Conservation (phyloP, 2,329 filamentous ascomycete genomes). For the Colletotrichum magnum region DNA sequence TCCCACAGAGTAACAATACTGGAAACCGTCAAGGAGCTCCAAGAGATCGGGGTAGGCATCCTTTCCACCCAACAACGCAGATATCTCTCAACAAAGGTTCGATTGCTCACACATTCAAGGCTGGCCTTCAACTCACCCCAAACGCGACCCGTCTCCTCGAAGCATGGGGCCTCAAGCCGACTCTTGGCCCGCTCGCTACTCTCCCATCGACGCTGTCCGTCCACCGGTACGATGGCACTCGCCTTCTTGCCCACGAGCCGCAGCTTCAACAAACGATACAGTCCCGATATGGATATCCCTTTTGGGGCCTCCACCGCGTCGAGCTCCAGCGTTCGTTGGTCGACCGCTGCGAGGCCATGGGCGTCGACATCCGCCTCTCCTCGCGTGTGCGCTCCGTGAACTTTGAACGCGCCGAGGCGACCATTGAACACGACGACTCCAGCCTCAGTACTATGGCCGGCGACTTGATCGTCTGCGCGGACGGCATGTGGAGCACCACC, state of each 20-base stretch:
- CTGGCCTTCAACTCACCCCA: slow-evolving; percentile 42
- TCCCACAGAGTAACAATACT: slow-evolving; percentile 42
- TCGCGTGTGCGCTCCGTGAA: slow-evolving; percentile 29
- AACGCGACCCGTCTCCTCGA: slow-evolving; percentile 41
- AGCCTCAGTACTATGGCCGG: slow-evolving; percentile 49
- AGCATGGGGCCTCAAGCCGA: slow-evolving; percentile 34
- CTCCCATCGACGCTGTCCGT: slow-evolving; percentile 40
- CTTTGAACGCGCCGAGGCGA: slow-evolving; percentile 45
- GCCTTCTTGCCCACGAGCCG: slow-evolving; percentile 39
- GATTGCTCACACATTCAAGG: slow-evolving; percentile 22
- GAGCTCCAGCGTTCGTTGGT: slow-evolving; percentile 61
- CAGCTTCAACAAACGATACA: slow-evolving; percentile 33
- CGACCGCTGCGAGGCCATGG: slow-evolving; percentile 54
- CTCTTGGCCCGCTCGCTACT: slow-evolving; percentile 36
- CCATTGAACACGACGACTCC: slow-evolving; percentile 42
- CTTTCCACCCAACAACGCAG: background rate
- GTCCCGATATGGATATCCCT: slow-evolving; percentile 48
- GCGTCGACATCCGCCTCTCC: slow-evolving; percentile 48
- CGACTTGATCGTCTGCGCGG: slow-evolving; percentile 63
- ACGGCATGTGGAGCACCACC: slow-evolving; percentile 61
- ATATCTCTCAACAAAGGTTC: background rate
- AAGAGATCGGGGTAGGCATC: slow-evolving; percentile 40
- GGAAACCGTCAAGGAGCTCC: slow-evolving; percentile 41
- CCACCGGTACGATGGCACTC: slow-evolving; percentile 41
- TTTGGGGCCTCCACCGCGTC: slow-evolving; percentile 65